phyloP scores from a whole-genome alignment of 305 asterid genomes.

The Fraxinus baroniana region DNA sequence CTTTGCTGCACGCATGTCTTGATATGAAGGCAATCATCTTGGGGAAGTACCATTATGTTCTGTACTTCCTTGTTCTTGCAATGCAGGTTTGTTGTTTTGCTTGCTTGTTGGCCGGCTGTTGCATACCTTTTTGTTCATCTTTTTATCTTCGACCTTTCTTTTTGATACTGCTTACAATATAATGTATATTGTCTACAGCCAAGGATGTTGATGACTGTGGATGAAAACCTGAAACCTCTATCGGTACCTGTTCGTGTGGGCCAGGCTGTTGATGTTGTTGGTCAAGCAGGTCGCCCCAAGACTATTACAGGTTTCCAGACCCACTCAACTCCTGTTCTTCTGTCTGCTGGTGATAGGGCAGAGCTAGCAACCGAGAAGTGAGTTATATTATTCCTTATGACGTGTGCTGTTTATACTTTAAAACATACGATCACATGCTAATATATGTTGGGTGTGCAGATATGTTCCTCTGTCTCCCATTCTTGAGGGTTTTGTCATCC shows the following conservation, averaged over 20 bases:
- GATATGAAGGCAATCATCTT: constrained; percentile 83
- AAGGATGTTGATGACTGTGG: constrained; percentile 89
- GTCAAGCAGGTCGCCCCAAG: constrained; percentile 97
- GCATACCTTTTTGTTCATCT: background rate
- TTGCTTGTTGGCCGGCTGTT: background rate
- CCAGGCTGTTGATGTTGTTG: constrained; percentile 94
- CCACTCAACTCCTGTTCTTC: constrained; percentile 91
- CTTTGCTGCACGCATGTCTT: constrained; percentile 78
- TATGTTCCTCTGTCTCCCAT: constrained; percentile 84
- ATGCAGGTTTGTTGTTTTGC: constrained; percentile 62
- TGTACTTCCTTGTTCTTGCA: constrained; percentile 85
- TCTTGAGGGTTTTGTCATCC: constrained; percentile 92
- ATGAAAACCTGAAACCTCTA: constrained; percentile 82
- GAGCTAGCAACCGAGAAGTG: constrained; percentile 97
- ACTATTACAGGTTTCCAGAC: constrained; percentile 96
- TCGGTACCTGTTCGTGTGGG: constrained; percentile 96
- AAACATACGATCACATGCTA: background rate
- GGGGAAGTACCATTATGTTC: constrained; percentile 86
- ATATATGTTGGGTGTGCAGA: constrained; percentile 37
- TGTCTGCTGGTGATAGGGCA: constrained; percentile 94
- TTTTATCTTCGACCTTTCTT: background rate
- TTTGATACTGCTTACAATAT: background rate
- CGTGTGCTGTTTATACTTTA: background rate
- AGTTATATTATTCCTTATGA: constrained; percentile 1
- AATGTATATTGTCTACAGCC: constrained; percentile 51